These are phyloP conservation scores for Albugo candida DNA, from an alignment of 352 stramenopile species.

Conservation along the genomic window DNA sequence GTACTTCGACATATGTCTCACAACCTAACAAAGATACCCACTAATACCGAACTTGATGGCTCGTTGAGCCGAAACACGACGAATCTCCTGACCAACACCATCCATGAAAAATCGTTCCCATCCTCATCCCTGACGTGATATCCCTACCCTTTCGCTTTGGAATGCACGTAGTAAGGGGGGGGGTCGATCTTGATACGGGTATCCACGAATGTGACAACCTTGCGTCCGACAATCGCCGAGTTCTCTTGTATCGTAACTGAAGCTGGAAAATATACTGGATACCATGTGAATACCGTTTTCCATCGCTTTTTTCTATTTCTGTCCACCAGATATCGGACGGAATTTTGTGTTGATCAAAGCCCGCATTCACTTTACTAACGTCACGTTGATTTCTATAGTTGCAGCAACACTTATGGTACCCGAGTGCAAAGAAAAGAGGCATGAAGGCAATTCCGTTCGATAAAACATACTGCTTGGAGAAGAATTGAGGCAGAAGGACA, in stretches of 20 bases:
- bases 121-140: slow-evolving; percentile 94
- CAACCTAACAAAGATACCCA: slow-evolving; percentile 93
- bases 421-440: slow-evolving; percentile 92
- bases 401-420: slow-evolving; percentile 98
- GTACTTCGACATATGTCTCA: slow-evolving; percentile 87
- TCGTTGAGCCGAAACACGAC: slow-evolving; percentile 98
- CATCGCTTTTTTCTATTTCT: slow-evolving; percentile 99
- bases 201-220: slow-evolving; percentile 99
- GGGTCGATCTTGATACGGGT: slow-evolving; percentile 97
- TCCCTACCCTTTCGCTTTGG: slow-evolving; percentile 58
- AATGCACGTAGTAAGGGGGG: slow-evolving; percentile 88
- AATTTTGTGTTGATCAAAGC: slow-evolving; percentile 94
- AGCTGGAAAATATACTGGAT: slow-evolving; percentile 89
- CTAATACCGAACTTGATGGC: slow-evolving; percentile 82
- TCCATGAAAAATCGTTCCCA: slow-evolving; percentile 93
- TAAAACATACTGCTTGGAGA: slow-evolving; percentile 85
- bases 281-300: slow-evolving; percentile 97
- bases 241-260: slow-evolving; percentile 89
- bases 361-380: slow-evolving; percentile 71
- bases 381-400: slow-evolving; percentile 99
- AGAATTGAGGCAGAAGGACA: slow-evolving; percentile 53
- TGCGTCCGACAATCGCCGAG: slow-evolving; percentile 78
- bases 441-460: slow-evolving; percentile 85
- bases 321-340: slow-evolving; percentile 99
- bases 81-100: slow-evolving; percentile 99